These are phyloP conservation scores for Cordyceps farinosa DNA, from an alignment of 2,329 filamentous ascomycete genomes.

Conservation along the genomic window DNA sequence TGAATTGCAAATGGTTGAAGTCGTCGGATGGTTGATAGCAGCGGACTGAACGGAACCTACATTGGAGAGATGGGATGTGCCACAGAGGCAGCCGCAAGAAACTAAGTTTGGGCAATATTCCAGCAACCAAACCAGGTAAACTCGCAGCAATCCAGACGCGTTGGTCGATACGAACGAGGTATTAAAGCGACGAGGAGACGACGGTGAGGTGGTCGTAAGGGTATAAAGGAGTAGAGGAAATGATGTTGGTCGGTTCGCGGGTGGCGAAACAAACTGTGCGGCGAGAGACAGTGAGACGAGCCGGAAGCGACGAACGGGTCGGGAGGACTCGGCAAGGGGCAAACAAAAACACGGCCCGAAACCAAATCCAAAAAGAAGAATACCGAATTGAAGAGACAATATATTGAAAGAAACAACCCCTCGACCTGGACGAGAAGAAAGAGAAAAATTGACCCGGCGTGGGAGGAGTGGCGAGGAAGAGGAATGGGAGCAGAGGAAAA, in stretches of 20 bases:
- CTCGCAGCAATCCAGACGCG: not conserved
- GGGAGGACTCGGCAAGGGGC: not conserved
- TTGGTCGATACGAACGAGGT: not conserved
- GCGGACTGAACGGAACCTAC: constrained; percentile 11
- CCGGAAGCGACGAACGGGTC: constrained; percentile 16
- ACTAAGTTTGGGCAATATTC: constrained; percentile 18
- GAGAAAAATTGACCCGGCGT: not conserved
- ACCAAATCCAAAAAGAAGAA: not conserved
- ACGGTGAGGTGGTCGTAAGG: not conserved
- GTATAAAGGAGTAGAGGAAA: not conserved
- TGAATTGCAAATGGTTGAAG: not conserved
- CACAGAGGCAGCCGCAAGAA: not conserved
- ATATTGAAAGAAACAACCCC: constrained; percentile 1
- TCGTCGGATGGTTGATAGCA: not conserved
- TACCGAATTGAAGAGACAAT: not conserved
- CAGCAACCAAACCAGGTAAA: constrained; percentile 15
- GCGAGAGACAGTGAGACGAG: not conserved
- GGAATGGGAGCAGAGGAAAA: not conserved
- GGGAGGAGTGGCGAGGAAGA: constrained; percentile 8
- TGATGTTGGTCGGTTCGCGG: not conserved
- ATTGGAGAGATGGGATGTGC: constrained; percentile 9
- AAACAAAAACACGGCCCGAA: not conserved
- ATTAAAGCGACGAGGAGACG: not conserved
- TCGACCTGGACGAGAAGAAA: constrained; percentile 5
- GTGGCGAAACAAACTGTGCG: not conserved